phyloP scores from a whole-genome alignment of 2,329 filamentous ascomycete species.

The Pyricularia pennisetigena region DNA sequence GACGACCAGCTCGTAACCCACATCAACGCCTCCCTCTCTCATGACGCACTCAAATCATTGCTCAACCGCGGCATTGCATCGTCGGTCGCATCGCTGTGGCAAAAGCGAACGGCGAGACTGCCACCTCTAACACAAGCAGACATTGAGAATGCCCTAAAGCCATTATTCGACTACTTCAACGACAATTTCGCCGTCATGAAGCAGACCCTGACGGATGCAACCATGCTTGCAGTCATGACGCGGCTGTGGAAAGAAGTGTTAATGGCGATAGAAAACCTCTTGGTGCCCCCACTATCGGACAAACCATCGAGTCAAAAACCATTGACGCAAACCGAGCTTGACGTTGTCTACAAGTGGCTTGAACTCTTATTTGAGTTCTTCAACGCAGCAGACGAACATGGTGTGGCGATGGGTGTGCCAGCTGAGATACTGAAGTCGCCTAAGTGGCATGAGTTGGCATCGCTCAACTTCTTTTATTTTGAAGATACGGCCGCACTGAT shows the following conservation, averaged over 20 bases:
- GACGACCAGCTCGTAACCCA: conserved; percentile 68
- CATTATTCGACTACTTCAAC: conserved; percentile 89
- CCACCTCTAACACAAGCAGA: conserved; percentile 59
- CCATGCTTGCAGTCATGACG: conserved; percentile 99
- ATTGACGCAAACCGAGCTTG: conserved; percentile 77
- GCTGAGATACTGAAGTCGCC: conserved; percentile 88
- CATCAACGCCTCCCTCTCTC: conserved; percentile 81
- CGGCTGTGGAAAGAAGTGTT: conserved; percentile 96
- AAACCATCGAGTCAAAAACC: conserved; percentile 82
- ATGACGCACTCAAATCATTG: conserved; percentile 66
- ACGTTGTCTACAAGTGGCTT: conserved; percentile 93
- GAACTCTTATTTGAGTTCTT: conserved; percentile 89
- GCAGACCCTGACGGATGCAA: conserved; percentile 82
- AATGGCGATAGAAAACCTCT: conserved; percentile 76
- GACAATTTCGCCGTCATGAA: conserved; percentile 99
- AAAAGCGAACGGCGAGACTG: conserved; percentile 44
- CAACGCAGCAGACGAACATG: conserved; percentile 75
- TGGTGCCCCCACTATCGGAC: conserved; percentile 90
- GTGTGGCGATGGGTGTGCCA: conserved; percentile 80
- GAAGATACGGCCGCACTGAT: conserved; percentile 85
- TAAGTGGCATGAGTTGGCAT: conserved; percentile 96
- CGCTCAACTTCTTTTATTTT: conserved; percentile 97
- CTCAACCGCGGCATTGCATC: conserved; percentile 63
- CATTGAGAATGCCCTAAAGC: conserved; percentile 70
- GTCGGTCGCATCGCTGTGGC: conserved; percentile 61